Conservation (phyloP, 768 basidiomycete species). For the Hydnum rufescens region DNA sequence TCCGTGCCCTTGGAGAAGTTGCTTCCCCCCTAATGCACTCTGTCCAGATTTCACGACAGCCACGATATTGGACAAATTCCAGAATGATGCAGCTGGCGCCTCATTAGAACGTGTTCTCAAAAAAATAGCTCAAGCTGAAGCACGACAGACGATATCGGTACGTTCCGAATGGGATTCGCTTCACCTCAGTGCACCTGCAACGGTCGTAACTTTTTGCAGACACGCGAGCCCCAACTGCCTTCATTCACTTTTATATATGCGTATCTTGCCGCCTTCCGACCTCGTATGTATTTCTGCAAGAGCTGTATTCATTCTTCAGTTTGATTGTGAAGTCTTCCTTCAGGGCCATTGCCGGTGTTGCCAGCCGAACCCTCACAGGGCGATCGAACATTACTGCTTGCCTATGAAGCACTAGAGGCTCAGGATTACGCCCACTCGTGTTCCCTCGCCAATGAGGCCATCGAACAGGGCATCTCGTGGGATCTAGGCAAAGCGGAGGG, state of each 20-base stretch:
- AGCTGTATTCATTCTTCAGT: background rate
- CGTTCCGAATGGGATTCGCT: conserved; percentile 1
- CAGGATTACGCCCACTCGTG: conserved; percentile 69
- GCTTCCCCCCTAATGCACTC: conserved; percentile 3
- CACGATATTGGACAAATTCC: conserved; percentile 85
- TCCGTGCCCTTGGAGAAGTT: too few species aligned
- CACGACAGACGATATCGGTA: conserved; percentile 49
- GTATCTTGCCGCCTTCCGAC: conserved; percentile 92
- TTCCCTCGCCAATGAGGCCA: conserved; percentile 60
- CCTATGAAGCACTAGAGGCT: conserved; percentile 66
- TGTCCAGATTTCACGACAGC: conserved; percentile 80
- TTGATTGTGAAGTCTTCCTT: background rate
- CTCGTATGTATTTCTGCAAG: conserved; percentile 31
- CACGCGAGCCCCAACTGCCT: conserved; percentile 65
- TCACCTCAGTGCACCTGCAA: background rate
- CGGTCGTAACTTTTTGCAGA: conserved; percentile 18
- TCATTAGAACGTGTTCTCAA: conserved; percentile 88
- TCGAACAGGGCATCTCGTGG: conserved; percentile 72
- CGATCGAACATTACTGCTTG: conserved; percentile 63
- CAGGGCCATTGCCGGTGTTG: conserved; percentile 47
- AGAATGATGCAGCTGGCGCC: conserved; percentile 54
- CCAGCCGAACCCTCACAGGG: conserved; percentile 61
- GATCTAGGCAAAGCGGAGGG: conserved; percentile 65
- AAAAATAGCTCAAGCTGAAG: conserved; percentile 52
- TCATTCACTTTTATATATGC: conserved; percentile 83